Percentiles rank a stretch among this genome's conserved stretches.
Evolutionary conservation across 2,329 filamentous ascomycete genomes (phyloP).

Genomic region (Colletotrichum ledebouriae): DNA sequence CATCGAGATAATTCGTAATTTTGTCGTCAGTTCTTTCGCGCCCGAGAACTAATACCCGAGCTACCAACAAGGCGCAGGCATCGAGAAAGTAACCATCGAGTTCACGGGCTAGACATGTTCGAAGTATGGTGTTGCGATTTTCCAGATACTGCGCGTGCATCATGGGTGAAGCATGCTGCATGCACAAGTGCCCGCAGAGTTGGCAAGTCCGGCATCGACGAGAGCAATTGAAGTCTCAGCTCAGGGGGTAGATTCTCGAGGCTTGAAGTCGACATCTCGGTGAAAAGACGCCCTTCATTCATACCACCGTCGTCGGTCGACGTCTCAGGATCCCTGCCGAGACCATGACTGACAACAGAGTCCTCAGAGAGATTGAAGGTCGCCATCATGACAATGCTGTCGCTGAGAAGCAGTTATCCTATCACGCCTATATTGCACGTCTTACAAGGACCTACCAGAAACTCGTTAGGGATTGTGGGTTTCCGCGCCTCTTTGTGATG

Average conservation of each 20-base stretch:
- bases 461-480: too few relatives aligned
- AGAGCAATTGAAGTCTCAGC: conserved; percentile 34
- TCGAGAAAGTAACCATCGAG: conserved; percentile 43
- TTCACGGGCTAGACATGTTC: conserved; percentile 40
- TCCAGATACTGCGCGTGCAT: conserved; percentile 44
- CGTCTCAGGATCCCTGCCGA: too few relatives aligned
- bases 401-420: too few relatives aligned
- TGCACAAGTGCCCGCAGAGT: conserved; percentile 35
- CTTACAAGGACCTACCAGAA: too few relatives aligned
- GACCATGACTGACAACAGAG: too few relatives aligned
- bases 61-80: conserved; percentile 43
- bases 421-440: too few relatives aligned
- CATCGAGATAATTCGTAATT: conserved; percentile 25
- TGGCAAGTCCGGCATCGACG: conserved; percentile 41
- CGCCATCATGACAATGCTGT: too few relatives aligned
- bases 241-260: conserved; percentile 14
- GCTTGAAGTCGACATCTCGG: too few relatives aligned
- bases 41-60: conserved; percentile 37
- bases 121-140: conserved; percentile 43
- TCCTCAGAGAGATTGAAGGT: too few relatives aligned
- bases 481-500: too few relatives aligned
- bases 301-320: too few relatives aligned
- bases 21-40: conserved; percentile 27
- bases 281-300: too few relatives aligned
- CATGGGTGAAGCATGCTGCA: conserved; percentile 42